Base-by-base conservation (phyloP, 768 basidiomycete genomes). In the Lentinula lateritia region DNA sequence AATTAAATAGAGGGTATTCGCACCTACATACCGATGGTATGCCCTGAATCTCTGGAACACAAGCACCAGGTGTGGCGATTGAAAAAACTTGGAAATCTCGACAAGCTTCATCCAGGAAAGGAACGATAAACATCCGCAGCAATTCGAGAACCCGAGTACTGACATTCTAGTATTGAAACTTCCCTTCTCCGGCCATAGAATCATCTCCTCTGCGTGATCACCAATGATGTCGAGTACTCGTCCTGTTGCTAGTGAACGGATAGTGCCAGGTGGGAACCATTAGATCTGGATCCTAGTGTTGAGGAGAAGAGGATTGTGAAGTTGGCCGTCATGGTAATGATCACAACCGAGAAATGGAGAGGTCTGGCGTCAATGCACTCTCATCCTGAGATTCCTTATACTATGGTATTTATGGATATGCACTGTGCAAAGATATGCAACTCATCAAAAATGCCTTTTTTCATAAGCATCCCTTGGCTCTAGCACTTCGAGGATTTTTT, bases 41-140 rank as follows among this genome's bases (percentile, higher is more conserved):
- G 91, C 0, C 92, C 92, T 13, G 90, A 83, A 4, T 84, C 82
- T 66, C 88, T 81, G 9, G 91, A 90, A 70, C 90, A 93, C 46
- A 93, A 9, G 84, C 85, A 18, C 92, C 92, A n/a, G 83, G 82
- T 2, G 83, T 80, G 69, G 93, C 92, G 57, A 93, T 83, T 28
- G 74, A 90, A 93, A 92, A 93, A 16, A 93, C 89, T 79, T 93
- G n/a, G n/a, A n/a, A n/a, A n/a, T n/a, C n/a, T n/a, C n/a, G n/a
- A n/a, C n/a, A n/a, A n/a, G n/a, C n/a, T n/a, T n/a, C n/a, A n/a
- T n/a, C n/a, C n/a, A 38, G 38, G 4, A 5, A 38, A 23, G 23
- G 3, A 23, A 23, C 23, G 23, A 23, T 23, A 23, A 23, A 23
- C 1, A 23, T 23, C 23, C 1, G 3, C 23, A 23, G 23, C 23